Percentiles rank a stretch among this genome's conserved stretches.
Evolutionary conservation across 164 flowering plant species (phyloP).

Genomic region (Macadamia integrifolia): DNA sequence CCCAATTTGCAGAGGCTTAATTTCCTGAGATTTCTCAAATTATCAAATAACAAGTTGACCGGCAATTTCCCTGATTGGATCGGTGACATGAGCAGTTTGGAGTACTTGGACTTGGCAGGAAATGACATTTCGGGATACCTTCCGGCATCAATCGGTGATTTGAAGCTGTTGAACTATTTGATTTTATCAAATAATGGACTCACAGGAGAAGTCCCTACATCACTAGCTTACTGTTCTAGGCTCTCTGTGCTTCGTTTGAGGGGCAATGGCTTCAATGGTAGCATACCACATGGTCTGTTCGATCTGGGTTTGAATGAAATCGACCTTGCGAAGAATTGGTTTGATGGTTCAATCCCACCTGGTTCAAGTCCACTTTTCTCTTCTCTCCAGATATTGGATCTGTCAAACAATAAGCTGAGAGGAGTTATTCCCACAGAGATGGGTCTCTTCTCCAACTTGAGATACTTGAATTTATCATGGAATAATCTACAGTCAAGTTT

Average conservation of each 20-base stretch:
- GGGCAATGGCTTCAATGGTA: slow-evolving; percentile 56
- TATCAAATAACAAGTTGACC: slow-evolving; percentile 41
- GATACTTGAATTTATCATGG: slow-evolving; percentile 84
- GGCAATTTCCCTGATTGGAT: slow-evolving; percentile 76
- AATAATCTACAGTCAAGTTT: slow-evolving; percentile 51
- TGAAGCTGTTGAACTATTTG: slow-evolving; percentile 45
- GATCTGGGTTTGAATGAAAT: slow-evolving; percentile 60
- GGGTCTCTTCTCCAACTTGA: slow-evolving; percentile 56
- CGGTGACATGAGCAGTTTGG: slow-evolving; percentile 42
- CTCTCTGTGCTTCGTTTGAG: slow-evolving; percentile 42
- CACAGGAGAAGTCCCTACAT: slow-evolving; percentile 48
- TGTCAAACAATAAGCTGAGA: slow-evolving; percentile 55
- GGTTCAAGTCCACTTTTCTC: slow-evolving; percentile 51
- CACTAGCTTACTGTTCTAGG: slow-evolving; percentile 38
- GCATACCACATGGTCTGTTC: slow-evolving; percentile 68
- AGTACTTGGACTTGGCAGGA: slow-evolving; percentile 47
- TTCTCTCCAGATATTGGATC: slow-evolving; percentile 47
- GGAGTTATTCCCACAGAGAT: slow-evolving; percentile 78
- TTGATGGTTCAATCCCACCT: slow-evolving; percentile 56
- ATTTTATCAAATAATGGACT: slow-evolving; percentile 49
- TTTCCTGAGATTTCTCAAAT: slow-evolving; percentile 31
- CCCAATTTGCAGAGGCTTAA: slow-evolving; percentile 50
- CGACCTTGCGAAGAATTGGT: slow-evolving; percentile 50
- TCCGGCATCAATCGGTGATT: slow-evolving; percentile 52
- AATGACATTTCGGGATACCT: slow-evolving; percentile 53